Conservation (phyloP, 352 stramenopile genomes). For the Pythium sukuiense region DNA sequence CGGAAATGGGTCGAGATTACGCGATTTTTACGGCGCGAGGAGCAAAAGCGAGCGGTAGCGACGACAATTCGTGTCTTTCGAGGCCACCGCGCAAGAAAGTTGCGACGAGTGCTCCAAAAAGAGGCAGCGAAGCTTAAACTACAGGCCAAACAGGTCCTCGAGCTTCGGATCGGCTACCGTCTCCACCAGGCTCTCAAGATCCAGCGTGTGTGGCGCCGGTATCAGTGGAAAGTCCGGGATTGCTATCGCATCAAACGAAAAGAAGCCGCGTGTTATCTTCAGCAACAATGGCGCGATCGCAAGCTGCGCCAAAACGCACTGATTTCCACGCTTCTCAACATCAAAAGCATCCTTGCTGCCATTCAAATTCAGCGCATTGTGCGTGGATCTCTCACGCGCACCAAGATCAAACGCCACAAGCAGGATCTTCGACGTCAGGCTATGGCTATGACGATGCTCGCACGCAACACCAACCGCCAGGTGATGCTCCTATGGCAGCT, state of each 20-base stretch:
- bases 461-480: conserved; percentile 40
- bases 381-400: conserved; percentile 36
- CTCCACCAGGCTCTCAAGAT: conserved; percentile 45
- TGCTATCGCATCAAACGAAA: conserved; percentile 29
- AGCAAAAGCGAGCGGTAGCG: conserved; percentile 33
- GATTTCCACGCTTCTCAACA: conserved; percentile 37
- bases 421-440: conserved; percentile 29
- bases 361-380: conserved; percentile 45
- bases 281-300: conserved; percentile 37
- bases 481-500: conserved; percentile 47
- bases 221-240: conserved; percentile 21
- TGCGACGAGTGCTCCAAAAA: conserved; percentile 29
- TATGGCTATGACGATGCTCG: conserved; percentile 33
- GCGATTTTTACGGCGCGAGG: conserved; percentile 24
- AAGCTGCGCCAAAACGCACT: conserved; percentile 41
- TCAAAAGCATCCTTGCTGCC: conserved; percentile 32
- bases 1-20: conserved; percentile 32
- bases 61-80: conserved; percentile 45
- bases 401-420: conserved; percentile 13
- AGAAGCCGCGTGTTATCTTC: conserved; percentile 34
- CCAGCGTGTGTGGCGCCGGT: conserved; percentile 50
- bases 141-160: conserved; percentile 37
- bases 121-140: conserved; percentile 28
- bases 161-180: conserved; percentile 45
- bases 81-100: conserved; percentile 34